Evolutionary conservation across 1,284 basidiomycete genomes (phyloP), one percentile per base, ranked within the genome.

Genomic region (Afroboletus lepidellus): DNA sequence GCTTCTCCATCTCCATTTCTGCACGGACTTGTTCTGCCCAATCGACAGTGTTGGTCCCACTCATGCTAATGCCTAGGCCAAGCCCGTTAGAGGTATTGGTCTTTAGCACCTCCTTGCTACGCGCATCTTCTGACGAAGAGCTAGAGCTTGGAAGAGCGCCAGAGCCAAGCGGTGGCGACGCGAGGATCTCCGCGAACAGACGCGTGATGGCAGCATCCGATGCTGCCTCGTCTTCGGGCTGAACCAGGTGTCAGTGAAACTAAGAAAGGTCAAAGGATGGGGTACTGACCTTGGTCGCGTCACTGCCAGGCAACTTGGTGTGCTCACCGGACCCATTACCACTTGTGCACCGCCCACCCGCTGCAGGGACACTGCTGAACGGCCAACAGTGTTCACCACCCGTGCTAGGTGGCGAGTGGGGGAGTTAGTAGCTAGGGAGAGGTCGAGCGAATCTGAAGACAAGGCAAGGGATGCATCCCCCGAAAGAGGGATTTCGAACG

Each of bases 341-440:
- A 79, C 73, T 74, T 83, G 64, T 51, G 18, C 54, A 57, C 60
- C 50, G 46, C 69, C 69, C 85, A 88, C 88, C 89, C 88, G 89
- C 89, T 91, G 89, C 89, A 84, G 86, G 89, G 89, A 76, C 83
- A 81, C 78, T 78, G 77, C 72, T 66, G 77, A 67, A 62, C 56
- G 72, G 67, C 70, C 73, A 70, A 74, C 77, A 76, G 78, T 80
- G 83, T 77, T 84, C 89, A 80, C 89, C 90, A 92, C 85, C 89
- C 89, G 88, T 92, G 89, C 89, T 86, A 87, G 85, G 84, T 92
- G 90, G 89, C 89, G 83, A 92, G 89, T 87, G 83, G 86, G 74
- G 69, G 84, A 77, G 69, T 70, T 64, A 53, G 61, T 69, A 62
- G 61, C 54, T 60, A 57, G 57, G 39, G 65, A 65, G 34, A 66